Base-by-base conservation (phyloP, 2,329 filamentous ascomycete genomes). In the Pseudogymnoascus sp. region DNA sequence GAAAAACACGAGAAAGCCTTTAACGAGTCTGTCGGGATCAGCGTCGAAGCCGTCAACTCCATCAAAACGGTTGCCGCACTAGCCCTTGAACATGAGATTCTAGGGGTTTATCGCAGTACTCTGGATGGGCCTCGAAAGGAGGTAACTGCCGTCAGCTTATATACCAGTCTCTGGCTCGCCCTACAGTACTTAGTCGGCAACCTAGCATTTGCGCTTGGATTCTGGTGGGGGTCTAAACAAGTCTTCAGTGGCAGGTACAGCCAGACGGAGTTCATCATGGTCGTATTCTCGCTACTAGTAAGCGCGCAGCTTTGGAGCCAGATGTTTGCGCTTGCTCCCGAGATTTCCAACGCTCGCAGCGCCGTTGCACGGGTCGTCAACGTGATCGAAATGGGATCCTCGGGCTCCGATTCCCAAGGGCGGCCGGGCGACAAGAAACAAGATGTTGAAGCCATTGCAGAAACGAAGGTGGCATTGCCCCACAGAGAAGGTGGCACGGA, bases 1-100 rank as follows among this genome's bases (percentile, higher is more conserved):
- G 79, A 82, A 61, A 80, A 82, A 12, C 85, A 89, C 66, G 82
- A 85, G 42, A 83, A 81, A 23, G 85, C 87, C 4, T 90, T 86
- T 66, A 80, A 82, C 8, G 79, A 80, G 30, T 85, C 87, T 0
- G 82, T 87, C 9, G 80, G 81, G 7, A 81, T 89, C 62, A 85
- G 85, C 0, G 78, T 81, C 0, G 84, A 87, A 69, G 80, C 82
- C 6, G 81, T 86, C 4, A 77, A 79, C 0, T 82, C 83, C 0
- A 84, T 85, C 65, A 77, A 84, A 9, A 86, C 84, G 0, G 83
- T 86, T 1, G 75, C 82, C 0, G 77, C 82, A 5, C 72, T 87
- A 12, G 83, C 81, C 2, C 80, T 87, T 71, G 84, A 87, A 67
- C 75, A 81, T 61, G 74, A 74, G 14, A 84, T 87, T 52, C 69